A percentile compares a stretch with the other conserved stretches of the same genome.
Evolutionary conservation across 495 filamentous ascomycete genomes (phyloP).

Genomic region (Talaromyces liani): DNA sequence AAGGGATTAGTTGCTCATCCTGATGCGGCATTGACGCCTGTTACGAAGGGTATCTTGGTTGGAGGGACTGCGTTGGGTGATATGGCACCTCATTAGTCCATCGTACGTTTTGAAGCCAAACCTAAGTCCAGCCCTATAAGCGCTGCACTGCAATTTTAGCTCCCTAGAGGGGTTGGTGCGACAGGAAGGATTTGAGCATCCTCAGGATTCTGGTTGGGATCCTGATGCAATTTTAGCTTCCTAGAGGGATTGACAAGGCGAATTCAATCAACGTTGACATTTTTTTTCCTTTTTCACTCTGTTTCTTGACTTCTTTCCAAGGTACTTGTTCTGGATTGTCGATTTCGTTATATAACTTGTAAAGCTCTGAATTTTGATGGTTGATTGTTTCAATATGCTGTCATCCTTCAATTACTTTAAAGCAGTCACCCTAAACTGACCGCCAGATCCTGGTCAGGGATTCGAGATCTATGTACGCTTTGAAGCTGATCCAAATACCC

Average conservation of each 20-base stretch:
- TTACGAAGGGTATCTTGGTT: neutral
- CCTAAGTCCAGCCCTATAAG: too few species aligned
- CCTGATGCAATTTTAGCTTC: neutral
- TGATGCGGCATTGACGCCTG: neutral
- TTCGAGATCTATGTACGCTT: too few species aligned
- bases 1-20: constrained; percentile 4
- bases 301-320: too few species aligned
- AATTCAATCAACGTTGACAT: neutral
- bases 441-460: too few species aligned
- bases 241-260: too few species aligned
- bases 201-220: too few species aligned
- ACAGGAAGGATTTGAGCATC: too few species aligned
- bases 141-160: neutral
- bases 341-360: neutral
- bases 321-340: neutral
- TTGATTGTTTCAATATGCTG: neutral
- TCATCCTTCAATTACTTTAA: too few species aligned
- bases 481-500: too few species aligned
- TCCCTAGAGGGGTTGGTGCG: neutral
- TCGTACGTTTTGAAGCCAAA: too few species aligned
- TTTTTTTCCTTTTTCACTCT: neutral
- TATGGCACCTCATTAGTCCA: neutral
- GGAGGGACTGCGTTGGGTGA: neutral
- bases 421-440: too few species aligned
- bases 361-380: neutral